Evolutionary conservation across 257 asterid species (phyloP).

Genomic region (Leonotis leonurus): DNA sequence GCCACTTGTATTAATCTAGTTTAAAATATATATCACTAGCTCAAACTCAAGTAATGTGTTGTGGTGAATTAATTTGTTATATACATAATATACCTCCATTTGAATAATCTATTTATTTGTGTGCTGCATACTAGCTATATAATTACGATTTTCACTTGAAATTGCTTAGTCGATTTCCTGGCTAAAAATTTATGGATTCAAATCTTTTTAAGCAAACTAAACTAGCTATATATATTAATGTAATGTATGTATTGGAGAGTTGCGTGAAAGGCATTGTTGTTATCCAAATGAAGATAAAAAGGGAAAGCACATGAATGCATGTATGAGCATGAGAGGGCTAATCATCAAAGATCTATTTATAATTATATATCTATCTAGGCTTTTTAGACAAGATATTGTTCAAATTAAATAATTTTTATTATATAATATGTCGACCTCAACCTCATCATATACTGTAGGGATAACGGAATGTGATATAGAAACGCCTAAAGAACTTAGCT

Average conservation of each 20-base stretch:
- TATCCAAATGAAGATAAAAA: conserved; percentile 32
- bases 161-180: no score
- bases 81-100: no score
- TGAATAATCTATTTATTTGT: no score
- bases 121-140: no score
- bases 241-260: not conserved
- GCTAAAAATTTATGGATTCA: no score
- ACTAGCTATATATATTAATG: no score
- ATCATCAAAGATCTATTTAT: conserved; percentile 12
- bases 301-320: conserved; percentile 22
- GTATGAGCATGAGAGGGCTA: conserved; percentile 7
- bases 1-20: not conserved
- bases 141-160: no score
- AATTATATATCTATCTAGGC: not conserved
- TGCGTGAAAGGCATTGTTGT: not conserved
- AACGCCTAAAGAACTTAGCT: not conserved
- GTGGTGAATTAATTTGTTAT: no score
- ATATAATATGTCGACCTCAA: conserved; percentile 11
- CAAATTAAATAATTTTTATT: not conserved
- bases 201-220: no score
- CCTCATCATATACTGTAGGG: conserved; percentile 13
- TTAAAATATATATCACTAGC: not conserved
- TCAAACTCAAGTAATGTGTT: not conserved
- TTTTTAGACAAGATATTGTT: conserved; percentile 13
- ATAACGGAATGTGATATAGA: conserved; percentile 15